phyloP scores from a whole-genome alignment of 148 eudicot genomes.

The Silene uniflora region DNA sequence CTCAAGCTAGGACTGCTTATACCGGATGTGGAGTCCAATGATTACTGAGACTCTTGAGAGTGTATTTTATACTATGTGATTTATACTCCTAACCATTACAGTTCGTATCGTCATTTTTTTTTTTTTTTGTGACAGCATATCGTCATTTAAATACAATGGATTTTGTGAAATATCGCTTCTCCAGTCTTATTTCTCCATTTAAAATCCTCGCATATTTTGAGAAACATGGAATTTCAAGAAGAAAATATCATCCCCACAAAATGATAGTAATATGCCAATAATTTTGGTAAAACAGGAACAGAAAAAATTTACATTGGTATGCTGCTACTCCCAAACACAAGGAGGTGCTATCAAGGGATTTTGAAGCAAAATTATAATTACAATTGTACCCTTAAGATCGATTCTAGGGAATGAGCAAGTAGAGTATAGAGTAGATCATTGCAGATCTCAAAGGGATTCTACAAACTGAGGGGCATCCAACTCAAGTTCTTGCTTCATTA shows the following conservation, averaged over 20 bases:
- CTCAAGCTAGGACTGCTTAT: too few species aligned
- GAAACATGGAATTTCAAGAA: background rate
- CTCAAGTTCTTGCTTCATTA: constrained; percentile 67
- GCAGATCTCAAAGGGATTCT: constrained; percentile 39
- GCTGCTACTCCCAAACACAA: background rate
- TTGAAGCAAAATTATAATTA: background rate
- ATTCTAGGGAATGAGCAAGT: constrained; percentile 3
- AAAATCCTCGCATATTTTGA: background rate
- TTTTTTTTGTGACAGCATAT: too few species aligned
- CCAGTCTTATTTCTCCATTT: too few species aligned
- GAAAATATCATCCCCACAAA: background rate
- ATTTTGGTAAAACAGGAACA: background rate
- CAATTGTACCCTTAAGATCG: background rate
- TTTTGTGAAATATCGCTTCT: too few species aligned
- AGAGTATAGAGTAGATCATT: background rate
- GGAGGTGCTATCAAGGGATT: background rate
- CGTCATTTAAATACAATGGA: too few species aligned
- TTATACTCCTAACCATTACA: too few species aligned
- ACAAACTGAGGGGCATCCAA: too few species aligned
- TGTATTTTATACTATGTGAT: too few species aligned
- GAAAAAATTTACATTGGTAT: background rate
- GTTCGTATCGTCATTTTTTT: too few species aligned
- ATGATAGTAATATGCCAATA: background rate
- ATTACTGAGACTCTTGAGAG: too few species aligned
- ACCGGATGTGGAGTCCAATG: too few species aligned